These are phyloP conservation scores for Excoecaria agallocha DNA, from an alignment of 345 rosid genomes.

Conservation along the genomic window DNA sequence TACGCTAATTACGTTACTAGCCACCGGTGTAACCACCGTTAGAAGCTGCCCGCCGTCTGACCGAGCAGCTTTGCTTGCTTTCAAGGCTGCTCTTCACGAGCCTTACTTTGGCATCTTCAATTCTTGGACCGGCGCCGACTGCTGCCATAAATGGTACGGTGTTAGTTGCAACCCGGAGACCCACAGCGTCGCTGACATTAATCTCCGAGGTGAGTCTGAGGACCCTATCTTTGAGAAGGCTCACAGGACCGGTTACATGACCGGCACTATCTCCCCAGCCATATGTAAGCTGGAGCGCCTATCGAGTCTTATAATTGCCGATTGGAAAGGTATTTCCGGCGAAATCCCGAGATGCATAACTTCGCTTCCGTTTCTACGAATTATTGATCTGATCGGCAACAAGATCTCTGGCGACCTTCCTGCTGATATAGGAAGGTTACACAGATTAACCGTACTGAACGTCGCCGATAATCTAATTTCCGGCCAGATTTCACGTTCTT, in stretches of 20 bases:
- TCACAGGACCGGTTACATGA: slow-evolving; percentile 70
- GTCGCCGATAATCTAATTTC: slow-evolving; percentile 69
- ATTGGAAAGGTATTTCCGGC: slow-evolving; percentile 90
- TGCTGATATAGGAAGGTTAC: slow-evolving; percentile 51
- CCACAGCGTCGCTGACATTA: slow-evolving; percentile 72
- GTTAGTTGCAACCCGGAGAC: slow-evolving; percentile 70
- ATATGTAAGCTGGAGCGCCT: slow-evolving; percentile 63
- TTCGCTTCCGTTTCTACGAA: slow-evolving; percentile 60
- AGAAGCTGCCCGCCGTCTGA: slow-evolving; percentile 68
- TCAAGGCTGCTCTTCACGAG: slow-evolving; percentile 67
- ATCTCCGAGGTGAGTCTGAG: slow-evolving; percentile 86
- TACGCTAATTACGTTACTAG: slow-evolving; percentile 1
- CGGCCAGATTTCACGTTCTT: slow-evolving; percentile 60
- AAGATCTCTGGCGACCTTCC: slow-evolving; percentile 62
- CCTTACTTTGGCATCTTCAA: slow-evolving; percentile 70
- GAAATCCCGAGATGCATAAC: slow-evolving; percentile 66
- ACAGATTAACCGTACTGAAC: slow-evolving; percentile 66
- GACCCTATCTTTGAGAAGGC: slow-evolving; percentile 73
- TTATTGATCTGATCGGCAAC: slow-evolving; percentile 74
- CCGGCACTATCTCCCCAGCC: slow-evolving; percentile 59
- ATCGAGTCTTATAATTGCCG: slow-evolving; percentile 66
- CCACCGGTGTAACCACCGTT: slow-evolving; percentile 39
- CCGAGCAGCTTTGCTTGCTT: slow-evolving; percentile 60
- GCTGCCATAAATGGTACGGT: slow-evolving; percentile 91
- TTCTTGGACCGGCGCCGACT: slow-evolving; percentile 76